phyloP scores from a whole-genome alignment of 139 green algal genomes.

The Edaphochlamys debaryana region DNA sequence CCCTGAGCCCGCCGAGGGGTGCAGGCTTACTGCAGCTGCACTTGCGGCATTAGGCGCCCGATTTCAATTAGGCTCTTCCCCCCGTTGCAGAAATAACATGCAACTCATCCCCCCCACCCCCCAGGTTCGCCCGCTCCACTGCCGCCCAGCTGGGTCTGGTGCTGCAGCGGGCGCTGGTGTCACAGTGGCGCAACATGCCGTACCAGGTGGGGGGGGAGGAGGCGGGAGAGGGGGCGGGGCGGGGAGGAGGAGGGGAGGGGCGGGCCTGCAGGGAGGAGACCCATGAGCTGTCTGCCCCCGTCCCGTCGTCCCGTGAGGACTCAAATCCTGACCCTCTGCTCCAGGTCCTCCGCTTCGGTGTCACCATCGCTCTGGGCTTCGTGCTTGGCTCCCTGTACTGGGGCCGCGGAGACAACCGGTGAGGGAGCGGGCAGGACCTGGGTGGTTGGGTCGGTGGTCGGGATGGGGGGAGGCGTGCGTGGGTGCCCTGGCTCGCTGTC shows the following conservation, averaged over 20 bases:
- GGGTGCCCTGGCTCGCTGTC: neutral
- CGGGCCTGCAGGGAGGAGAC: no score
- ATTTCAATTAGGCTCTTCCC: no score
- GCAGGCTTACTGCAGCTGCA: no score
- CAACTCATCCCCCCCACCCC: neutral
- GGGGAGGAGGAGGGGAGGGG: no score
- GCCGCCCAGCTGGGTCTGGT: constrained; percentile 19
- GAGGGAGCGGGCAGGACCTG: no score
- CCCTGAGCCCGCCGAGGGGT: no score
- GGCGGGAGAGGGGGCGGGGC: no score
- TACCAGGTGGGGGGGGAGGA: no score
- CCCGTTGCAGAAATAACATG: neutral
- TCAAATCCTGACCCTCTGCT: no score
- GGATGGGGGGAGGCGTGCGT: neutral
- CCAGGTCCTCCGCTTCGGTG: neutral
- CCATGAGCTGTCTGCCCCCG: no score
- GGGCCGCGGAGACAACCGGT: constrained; percentile 1
- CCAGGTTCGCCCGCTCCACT: constrained; percentile 1
- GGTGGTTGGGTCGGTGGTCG: neutral
- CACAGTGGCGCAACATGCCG: constrained; percentile 4
- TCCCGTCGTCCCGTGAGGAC: no score
- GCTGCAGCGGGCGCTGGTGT: constrained; percentile 21
- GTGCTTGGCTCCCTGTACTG: constrained; percentile 23
- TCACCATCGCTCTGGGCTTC: neutral
- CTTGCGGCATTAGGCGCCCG: no score